phyloP scores from a whole-genome alignment of 495 filamentous ascomycete genomes.

The Thozetella sp. region DNA sequence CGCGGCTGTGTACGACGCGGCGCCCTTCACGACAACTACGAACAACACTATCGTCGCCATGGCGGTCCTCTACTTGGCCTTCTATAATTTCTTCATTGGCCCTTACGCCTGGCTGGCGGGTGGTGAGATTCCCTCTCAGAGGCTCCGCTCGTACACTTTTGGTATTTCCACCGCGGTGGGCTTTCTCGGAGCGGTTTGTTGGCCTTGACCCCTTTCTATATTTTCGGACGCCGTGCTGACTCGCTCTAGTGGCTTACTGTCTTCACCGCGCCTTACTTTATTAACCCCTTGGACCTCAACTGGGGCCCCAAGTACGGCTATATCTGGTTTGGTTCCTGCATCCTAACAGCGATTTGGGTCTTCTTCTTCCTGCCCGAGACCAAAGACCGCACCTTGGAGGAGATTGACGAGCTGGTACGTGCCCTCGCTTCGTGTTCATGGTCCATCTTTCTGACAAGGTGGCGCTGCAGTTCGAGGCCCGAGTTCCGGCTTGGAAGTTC shows the following conservation, averaged over 20 bases:
- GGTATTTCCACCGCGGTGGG: constrained; percentile 50
- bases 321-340: constrained; percentile 45
- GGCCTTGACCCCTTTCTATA: background rate
- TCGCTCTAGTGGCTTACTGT: constrained; percentile 44
- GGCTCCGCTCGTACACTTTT: constrained; percentile 53
- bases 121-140: constrained; percentile 52
- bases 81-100: constrained; percentile 46
- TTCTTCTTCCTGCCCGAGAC: constrained; percentile 54
- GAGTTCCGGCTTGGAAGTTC: constrained; percentile 2
- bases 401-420: constrained; percentile 54
- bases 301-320: constrained; percentile 60
- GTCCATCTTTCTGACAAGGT: no score
- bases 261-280: constrained; percentile 62
- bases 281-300: constrained; percentile 53
- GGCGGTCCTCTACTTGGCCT: constrained; percentile 49
- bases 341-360: constrained; percentile 28
- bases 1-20: constrained; percentile 47
- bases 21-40: constrained; percentile 39
- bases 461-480: constrained; percentile 33
- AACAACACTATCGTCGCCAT: constrained; percentile 53
- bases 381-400: constrained; percentile 52
- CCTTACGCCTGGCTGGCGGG: constrained; percentile 58
- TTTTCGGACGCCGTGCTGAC: background rate
- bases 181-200: constrained; percentile 40
- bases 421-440: no score